Evolutionary conservation across 345 rosid species (phyloP).

Genomic region (Microcos paniculata): DNA sequence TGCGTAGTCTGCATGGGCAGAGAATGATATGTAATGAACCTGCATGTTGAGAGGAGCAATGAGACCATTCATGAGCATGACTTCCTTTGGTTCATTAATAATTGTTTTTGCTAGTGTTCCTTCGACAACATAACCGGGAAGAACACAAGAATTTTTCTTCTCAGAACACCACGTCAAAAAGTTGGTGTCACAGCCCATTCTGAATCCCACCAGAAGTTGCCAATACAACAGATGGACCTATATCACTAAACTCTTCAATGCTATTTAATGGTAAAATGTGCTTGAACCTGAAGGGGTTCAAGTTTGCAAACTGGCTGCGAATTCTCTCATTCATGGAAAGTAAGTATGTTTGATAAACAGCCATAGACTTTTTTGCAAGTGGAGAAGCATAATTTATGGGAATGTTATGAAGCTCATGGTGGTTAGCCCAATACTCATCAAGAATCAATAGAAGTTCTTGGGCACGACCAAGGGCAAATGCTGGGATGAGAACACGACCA

Average conservation of each 20-base stretch:
- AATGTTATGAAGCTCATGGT: constrained; percentile 83
- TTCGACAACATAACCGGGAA: constrained; percentile 88
- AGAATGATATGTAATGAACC: constrained; percentile 90
- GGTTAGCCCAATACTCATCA: constrained; percentile 90
- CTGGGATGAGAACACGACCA: constrained; percentile 88
- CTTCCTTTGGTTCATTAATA: constrained; percentile 88
- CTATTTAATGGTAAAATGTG: constrained; percentile 76
- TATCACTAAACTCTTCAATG: constrained; percentile 82
- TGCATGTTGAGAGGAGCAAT: constrained; percentile 84
- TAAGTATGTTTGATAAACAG: constrained; percentile 94
- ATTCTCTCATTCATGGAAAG: constrained; percentile 94
- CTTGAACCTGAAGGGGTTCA: constrained; percentile 93
- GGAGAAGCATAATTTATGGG: constrained; percentile 95
- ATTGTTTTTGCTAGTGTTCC: constrained; percentile 86
- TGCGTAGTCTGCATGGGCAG: constrained; percentile 95
- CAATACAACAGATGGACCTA: constrained; percentile 93
- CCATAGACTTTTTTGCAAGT: constrained; percentile 91
- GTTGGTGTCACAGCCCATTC: constrained; percentile 84
- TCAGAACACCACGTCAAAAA: constrained; percentile 96
- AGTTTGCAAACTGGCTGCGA: constrained; percentile 80
- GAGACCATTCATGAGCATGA: constrained; percentile 91
- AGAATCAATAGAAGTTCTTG: constrained; percentile 82
- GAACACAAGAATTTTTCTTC: constrained; percentile 78
- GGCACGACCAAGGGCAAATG: constrained; percentile 82
- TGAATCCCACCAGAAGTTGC: constrained; percentile 92